These are phyloP conservation scores for Parafenestella ontariensis DNA, from an alignment of 2,329 filamentous ascomycete genomes.

Conservation along the genomic window DNA sequence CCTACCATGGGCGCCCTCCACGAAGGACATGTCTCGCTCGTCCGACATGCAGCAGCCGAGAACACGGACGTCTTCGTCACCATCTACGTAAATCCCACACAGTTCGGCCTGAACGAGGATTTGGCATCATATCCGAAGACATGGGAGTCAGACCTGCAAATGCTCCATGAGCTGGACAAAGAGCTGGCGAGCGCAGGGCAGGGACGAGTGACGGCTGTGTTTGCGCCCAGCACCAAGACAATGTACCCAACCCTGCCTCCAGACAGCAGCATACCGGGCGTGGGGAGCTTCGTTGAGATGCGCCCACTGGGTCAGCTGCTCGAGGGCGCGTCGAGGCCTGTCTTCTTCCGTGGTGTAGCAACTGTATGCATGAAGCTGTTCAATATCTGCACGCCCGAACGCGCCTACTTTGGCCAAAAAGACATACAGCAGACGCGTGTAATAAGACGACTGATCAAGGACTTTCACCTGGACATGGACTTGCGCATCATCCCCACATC, in stretches of 20 bases:
- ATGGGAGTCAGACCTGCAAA: slow-evolving; percentile 77
- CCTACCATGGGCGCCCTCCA: slow-evolving; percentile 99
- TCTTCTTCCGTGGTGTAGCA: slow-evolving; percentile 95
- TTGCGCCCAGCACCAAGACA: slow-evolving; percentile 79
- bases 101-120: slow-evolving; percentile 91
- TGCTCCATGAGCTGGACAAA: slow-evolving; percentile 71
- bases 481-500: slow-evolving; percentile 78
- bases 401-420: slow-evolving; percentile 95
- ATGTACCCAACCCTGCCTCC: slow-evolving; percentile 90
- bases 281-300: slow-evolving; percentile 89
- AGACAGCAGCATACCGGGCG: slow-evolving; percentile 73
- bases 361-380: slow-evolving; percentile 96
- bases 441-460: slow-evolving; percentile 82
- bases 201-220: slow-evolving; percentile 80
- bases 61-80: slow-evolving; percentile 89
- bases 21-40: slow-evolving; percentile 83
- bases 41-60: slow-evolving; percentile 81
- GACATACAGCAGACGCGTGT: slow-evolving; percentile 96
- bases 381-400: slow-evolving; percentile 79
- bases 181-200: slow-evolving; percentile 65
- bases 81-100: slow-evolving; percentile 95
- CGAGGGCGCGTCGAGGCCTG: slow-evolving; percentile 85
- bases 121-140: slow-evolving; percentile 88
- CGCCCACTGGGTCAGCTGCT: slow-evolving; percentile 82
- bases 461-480: slow-evolving; percentile 80